These are phyloP conservation scores for Colletotrichum somersetense DNA, from an alignment of 2,329 filamentous ascomycete genomes.

Conservation along the genomic window DNA sequence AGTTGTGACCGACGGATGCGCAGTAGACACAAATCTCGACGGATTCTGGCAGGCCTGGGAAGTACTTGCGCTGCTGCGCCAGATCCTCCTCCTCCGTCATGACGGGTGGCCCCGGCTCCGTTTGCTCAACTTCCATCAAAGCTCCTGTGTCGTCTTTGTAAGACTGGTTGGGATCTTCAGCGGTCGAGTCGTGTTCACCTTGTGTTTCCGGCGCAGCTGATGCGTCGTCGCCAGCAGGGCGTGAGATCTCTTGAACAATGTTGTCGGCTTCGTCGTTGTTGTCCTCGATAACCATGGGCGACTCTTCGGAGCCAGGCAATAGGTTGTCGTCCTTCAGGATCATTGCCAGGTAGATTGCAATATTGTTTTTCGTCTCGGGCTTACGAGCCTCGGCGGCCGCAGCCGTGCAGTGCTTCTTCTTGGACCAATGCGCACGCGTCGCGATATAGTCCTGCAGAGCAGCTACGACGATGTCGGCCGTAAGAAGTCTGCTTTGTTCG, in stretches of 20 bases:
- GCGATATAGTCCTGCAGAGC: conserved; percentile 31
- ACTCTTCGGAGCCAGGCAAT: conserved; percentile 20
- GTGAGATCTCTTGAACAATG: conserved; percentile 19
- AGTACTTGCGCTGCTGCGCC: conserved; percentile 61
- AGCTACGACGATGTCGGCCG: conserved; percentile 23
- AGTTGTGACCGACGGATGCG: conserved; percentile 61
- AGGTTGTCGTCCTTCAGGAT: conserved; percentile 30
- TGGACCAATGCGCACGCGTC: conserved; percentile 28
- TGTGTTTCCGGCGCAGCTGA: neutral
- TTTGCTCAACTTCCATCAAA: conserved; percentile 16
- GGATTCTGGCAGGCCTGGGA: conserved; percentile 61
- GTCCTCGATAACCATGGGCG: conserved; percentile 32
- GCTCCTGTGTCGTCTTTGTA: conserved; percentile 39
- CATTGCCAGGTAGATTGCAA: conserved; percentile 24
- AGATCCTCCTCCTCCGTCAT: conserved; percentile 50
- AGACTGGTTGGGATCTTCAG: conserved; percentile 5
- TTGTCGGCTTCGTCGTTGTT: conserved; percentile 35
- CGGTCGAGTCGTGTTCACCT: neutral
- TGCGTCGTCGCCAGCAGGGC: neutral
- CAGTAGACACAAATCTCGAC: conserved; percentile 65
- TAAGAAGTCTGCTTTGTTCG: conserved; percentile 33
- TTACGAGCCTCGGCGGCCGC: conserved; percentile 29
- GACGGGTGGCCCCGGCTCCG: conserved; percentile 26
- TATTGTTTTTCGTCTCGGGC: conserved; percentile 29
- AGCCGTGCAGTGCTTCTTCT: conserved; percentile 24